Percentiles rank a stretch among this genome's conserved stretches.
Evolutionary conservation across 1,284 basidiomycete species (phyloP).

Genomic region (Boletus hoseneyae): DNA sequence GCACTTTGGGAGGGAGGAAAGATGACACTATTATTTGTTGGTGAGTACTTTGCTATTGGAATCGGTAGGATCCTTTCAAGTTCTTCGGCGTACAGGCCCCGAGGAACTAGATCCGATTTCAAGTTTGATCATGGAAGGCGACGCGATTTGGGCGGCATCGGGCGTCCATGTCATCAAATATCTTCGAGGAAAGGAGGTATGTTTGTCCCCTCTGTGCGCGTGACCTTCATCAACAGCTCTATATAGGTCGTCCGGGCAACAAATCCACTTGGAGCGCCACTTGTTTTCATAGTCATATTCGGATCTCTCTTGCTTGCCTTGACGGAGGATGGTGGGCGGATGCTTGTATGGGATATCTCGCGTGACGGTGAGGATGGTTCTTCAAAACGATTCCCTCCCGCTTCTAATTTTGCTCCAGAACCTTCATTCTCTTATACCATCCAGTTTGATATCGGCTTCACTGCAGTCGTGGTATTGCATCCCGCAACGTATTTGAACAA

Average conservation of each 20-base stretch:
- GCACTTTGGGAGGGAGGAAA: slow-evolving; percentile 95
- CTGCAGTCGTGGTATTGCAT: slow-evolving; percentile 82
- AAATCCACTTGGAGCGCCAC: slow-evolving; percentile 61
- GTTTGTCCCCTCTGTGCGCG: slow-evolving; percentile 14
- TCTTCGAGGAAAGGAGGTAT: slow-evolving; percentile 82
- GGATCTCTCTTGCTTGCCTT: slow-evolving; percentile 78
- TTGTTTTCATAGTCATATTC: slow-evolving; percentile 71
- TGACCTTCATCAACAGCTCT: slow-evolving; percentile 8
- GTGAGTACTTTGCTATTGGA: slow-evolving; percentile 44
- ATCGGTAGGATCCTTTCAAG: background rate
- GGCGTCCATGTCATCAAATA: slow-evolving; percentile 77
- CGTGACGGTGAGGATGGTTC: slow-evolving; percentile 32
- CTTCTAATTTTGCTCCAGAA: slow-evolving; percentile 19
- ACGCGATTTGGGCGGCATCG: slow-evolving; percentile 81
- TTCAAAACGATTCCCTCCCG: background rate
- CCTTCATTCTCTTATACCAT: slow-evolving; percentile 44
- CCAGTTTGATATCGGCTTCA: slow-evolving; percentile 76
- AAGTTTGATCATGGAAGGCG: slow-evolving; percentile 79
- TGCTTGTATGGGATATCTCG: slow-evolving; percentile 79
- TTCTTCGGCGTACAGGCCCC: slow-evolving; percentile 54
- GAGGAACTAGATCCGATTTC: slow-evolving; percentile 74
- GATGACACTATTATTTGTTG: slow-evolving; percentile 92
- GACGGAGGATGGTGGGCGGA: slow-evolving; percentile 74
- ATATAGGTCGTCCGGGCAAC: slow-evolving; percentile 44
- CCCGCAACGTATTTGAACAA: slow-evolving; percentile 98